phyloP scores from a whole-genome alignment of 495 filamentous ascomycete species.

The Choiromyces venosus region DNA sequence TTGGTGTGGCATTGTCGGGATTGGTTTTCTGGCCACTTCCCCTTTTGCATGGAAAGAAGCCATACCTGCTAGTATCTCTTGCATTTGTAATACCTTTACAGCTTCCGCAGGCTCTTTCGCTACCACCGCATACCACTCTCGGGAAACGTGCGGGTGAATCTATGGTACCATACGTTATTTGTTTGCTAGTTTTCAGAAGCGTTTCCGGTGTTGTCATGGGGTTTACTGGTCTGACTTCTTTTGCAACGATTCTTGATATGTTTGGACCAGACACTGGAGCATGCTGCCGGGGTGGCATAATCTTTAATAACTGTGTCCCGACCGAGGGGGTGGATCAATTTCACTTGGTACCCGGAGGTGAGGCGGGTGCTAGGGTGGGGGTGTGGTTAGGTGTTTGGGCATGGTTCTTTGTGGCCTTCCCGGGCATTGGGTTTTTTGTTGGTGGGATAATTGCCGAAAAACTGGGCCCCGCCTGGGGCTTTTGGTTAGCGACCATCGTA shows the following conservation, averaged over 20 bases:
- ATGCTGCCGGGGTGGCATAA: slow-evolving; percentile 37
- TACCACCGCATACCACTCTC: slow-evolving; percentile 32
- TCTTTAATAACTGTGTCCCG: slow-evolving; percentile 27
- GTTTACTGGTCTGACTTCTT: slow-evolving; percentile 70
- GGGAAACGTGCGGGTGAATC: slow-evolving; percentile 1
- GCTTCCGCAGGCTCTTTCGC: slow-evolving; percentile 62
- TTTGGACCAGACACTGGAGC: slow-evolving; percentile 52
- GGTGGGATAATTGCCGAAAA: slow-evolving; percentile 60
- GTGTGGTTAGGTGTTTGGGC: slow-evolving; percentile 73
- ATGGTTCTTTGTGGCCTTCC: slow-evolving; percentile 63
- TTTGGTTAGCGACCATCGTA: slow-evolving; percentile 63
- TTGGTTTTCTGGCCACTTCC: slow-evolving; percentile 68
- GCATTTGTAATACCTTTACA: slow-evolving; percentile 63
- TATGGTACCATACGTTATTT: slow-evolving; percentile 43
- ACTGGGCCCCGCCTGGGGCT: slow-evolving; percentile 62
- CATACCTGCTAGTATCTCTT: slow-evolving; percentile 54
- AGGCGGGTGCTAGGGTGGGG: slow-evolving; percentile 62
- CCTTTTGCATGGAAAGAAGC: slow-evolving; percentile 69
- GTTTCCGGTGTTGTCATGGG: slow-evolving; percentile 63
- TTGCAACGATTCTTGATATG: slow-evolving; percentile 63
- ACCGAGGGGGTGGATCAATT: slow-evolving; percentile 32
- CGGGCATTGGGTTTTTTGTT: slow-evolving; percentile 63
- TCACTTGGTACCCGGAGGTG: slow-evolving; percentile 30
- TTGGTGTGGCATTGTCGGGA: slow-evolving; percentile 62
- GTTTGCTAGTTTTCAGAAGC: slow-evolving; percentile 57